Evolutionary conservation across 768 basidiomycete genomes (phyloP), one percentile per base, ranked within the genome.

Genomic region (Cytidiella melzeri): DNA sequence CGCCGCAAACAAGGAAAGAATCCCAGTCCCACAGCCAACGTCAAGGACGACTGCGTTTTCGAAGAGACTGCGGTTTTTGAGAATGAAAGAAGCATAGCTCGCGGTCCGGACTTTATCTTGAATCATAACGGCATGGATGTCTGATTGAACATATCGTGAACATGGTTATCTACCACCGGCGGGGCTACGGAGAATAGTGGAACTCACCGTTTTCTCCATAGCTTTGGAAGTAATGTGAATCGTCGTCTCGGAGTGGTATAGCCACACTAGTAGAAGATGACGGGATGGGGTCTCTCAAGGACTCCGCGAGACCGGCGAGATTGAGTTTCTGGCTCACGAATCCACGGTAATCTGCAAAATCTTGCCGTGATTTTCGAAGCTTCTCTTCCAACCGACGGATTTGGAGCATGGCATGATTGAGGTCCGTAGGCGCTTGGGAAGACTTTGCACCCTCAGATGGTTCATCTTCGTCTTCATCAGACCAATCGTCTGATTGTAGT

Each of bases 121-220:
- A 50, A 98, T 87, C 95, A 98, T 98, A 53, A 92, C 79, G 25
- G 92, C 88, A 63, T 98, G 95, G 43, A 96, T 94, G 56, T 96
- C 92, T 93, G 25, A 23, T 28, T 10, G 12, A 25, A 12, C 11
- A 12, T 26, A 3, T 37, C 2, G 3, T 19, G 38, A 5, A 55
- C 7, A 15, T 19, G 2, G 25, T 40, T 19, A 34, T 20, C 10
- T 12, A 4, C n/a, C 13, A n/a, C 15, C n/a, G n/a, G n/a, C n/a
- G n/a, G n/a, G n/a, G n/a, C n/a, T n/a, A n/a, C n/a, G n/a, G n/a
- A 26, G 1, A 27, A 48, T 36, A 11, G 21, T 23, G 12, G 2
- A 1, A 56, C 68, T 5, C 43, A 92, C 93, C 94, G 54, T 94
- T 94, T 53, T 81, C 82, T 21, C 76, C 86, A 59, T 98, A 97